These are phyloP conservation scores for Colletotrichum falcatum DNA, from an alignment of 2,329 filamentous ascomycete genomes.

Conservation along the genomic window DNA sequence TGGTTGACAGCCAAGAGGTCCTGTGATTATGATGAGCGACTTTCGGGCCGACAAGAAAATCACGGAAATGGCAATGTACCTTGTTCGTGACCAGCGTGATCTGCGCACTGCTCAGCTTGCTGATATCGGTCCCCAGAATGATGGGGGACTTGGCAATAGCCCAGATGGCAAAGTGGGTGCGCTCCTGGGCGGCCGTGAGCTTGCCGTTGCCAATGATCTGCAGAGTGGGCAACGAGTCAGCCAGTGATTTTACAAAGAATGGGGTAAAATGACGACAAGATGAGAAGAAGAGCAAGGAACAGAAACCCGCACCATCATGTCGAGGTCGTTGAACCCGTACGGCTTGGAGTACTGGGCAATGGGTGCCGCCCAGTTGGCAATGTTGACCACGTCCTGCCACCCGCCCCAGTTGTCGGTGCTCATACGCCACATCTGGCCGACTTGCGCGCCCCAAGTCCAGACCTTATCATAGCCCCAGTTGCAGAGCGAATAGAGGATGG, in stretches of 20 bases:
- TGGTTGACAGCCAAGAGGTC: not conserved
- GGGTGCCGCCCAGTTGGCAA: conserved; percentile 43
- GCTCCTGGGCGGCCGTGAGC: conserved; percentile 53
- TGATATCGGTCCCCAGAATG: conserved; percentile 55
- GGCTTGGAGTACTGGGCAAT: conserved; percentile 13
- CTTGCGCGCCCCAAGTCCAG: conserved; percentile 44
- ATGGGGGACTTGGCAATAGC: conserved; percentile 58
- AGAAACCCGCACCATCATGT: conserved; percentile 49
- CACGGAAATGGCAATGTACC: not conserved
- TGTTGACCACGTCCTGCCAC: conserved; percentile 44
- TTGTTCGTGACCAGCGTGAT: not conserved
- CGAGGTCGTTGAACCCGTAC: conserved; percentile 48
- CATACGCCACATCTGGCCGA: conserved; percentile 49
- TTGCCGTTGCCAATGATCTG: conserved; percentile 23
- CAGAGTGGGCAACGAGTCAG: conserved; percentile 42
- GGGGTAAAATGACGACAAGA: accelerated
- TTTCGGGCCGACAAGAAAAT: not conserved
- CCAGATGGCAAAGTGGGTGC: conserved; percentile 59
- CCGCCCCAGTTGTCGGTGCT: conserved; percentile 46
- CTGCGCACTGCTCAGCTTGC: conserved; percentile 31
- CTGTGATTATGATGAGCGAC: not conserved
- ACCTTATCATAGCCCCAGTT: conserved; percentile 47
- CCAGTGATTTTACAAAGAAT: not conserved
- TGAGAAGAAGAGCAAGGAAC: not conserved
- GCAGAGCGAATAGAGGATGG: conserved; percentile 49